A percentile compares a stretch with the other conserved stretches of the same genome.
phyloP scores from a whole-genome alignment of 768 basidiomycete species.

The Ramaria rubella region DNA sequence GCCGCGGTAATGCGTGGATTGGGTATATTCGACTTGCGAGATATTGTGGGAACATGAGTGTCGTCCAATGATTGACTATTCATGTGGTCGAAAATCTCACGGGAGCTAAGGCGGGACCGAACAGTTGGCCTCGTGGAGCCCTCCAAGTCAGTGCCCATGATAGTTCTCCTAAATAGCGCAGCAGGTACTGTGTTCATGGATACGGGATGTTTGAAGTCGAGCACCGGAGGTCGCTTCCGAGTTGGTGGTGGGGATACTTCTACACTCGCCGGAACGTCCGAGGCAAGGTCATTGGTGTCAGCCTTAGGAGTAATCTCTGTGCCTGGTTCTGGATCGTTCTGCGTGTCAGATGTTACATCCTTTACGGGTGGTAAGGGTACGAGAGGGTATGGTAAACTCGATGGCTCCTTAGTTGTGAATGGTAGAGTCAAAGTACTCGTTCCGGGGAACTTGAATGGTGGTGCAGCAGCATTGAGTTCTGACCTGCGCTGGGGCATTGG shows the following conservation, averaged over 20 bases:
- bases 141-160: conserved; percentile 46
- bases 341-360: not conserved
- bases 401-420: conserved; percentile 23
- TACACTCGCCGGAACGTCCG: conserved; percentile 8
- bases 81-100: conserved; percentile 64
- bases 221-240: conserved; percentile 62
- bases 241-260: conserved; percentile 7
- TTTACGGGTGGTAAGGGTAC: not conserved
- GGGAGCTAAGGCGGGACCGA: conserved; percentile 70
- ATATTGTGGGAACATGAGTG: conserved; percentile 59
- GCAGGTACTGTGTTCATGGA: conserved; percentile 76
- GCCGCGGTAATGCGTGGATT: conserved; percentile 19
- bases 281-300: not conserved
- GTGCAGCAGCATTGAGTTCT: conserved; percentile 38
- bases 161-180: conserved; percentile 70
- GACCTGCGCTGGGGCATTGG: conserved; percentile 6
- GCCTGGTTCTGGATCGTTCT: not conserved
- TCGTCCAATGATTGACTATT: conserved; percentile 75
- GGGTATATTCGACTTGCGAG: conserved; percentile 42
- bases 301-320: conserved; percentile 8
- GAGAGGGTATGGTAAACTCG: not conserved
- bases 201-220: conserved; percentile 66
- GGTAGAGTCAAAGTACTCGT: conserved; percentile 29
- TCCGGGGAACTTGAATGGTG: conserved; percentile 66
- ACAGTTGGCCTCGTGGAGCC: conserved; percentile 64